Conservation (phyloP, 2,329 filamentous ascomycete genomes). For the Rutstroemia sp. region DNA sequence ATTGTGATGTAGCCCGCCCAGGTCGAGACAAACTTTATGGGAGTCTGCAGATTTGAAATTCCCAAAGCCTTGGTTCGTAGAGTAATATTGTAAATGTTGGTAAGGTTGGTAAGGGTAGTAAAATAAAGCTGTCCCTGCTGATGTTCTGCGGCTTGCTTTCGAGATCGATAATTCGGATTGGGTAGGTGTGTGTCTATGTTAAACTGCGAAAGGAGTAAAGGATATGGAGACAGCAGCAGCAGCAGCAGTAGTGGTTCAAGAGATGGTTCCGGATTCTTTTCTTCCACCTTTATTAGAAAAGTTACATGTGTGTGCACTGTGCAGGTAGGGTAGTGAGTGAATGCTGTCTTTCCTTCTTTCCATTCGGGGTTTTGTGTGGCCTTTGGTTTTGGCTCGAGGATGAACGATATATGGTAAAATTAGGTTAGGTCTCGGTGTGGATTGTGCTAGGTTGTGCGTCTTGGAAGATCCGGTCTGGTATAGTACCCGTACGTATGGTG, state of each 20-base stretch:
- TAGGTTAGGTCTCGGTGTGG: neutral
- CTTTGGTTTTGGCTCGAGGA: neutral
- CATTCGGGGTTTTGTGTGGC: neutral
- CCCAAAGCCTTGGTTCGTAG: conserved; percentile 1
- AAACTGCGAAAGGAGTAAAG: neutral
- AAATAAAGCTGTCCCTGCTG: neutral
- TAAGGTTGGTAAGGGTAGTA: neutral
- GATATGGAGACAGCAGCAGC: neutral
- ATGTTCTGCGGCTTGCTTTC: neutral
- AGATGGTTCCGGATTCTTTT: conserved; percentile 3
- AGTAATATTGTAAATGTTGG: neutral
- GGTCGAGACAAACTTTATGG: neutral
- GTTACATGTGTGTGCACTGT: neutral
- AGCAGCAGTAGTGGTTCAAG: neutral
- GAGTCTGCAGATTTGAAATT: neutral
- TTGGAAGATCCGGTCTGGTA: neutral
- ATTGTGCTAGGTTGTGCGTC: neutral
- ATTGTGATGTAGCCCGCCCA: neutral
- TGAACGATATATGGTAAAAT: neutral
- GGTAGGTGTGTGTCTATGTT: too few species aligned
- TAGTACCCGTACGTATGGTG: too few species aligned
- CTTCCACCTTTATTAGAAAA: neutral
- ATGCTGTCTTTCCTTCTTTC: neutral
- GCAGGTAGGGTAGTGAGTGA: neutral
- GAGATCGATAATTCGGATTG: neutral